A percentile compares a stretch with the other conserved stretches of the same genome.
Evolutionary conservation across 1,284 basidiomycete species (phyloP).

Genomic region (Xanthoconium separans): DNA sequence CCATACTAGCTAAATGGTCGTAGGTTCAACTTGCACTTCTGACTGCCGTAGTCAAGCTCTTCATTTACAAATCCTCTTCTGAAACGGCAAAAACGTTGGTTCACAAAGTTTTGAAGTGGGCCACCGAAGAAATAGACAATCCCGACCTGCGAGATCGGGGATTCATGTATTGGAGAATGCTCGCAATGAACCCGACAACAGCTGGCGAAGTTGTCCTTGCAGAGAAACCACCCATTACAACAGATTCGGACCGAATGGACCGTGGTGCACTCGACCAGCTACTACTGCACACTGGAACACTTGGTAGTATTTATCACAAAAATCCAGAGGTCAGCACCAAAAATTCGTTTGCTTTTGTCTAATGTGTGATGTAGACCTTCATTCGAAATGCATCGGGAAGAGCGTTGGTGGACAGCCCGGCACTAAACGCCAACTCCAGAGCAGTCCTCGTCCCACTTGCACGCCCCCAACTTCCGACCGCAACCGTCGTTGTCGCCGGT

Average conservation of each 20-base stretch:
- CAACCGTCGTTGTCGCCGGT: slow-evolving; percentile 53
- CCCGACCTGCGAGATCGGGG: slow-evolving; percentile 96
- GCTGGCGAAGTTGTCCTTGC: slow-evolving; percentile 92
- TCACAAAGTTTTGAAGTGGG: slow-evolving; percentile 94
- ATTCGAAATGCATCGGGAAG: slow-evolving; percentile 77
- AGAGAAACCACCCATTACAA: slow-evolving; percentile 96
- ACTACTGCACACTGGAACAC: slow-evolving; percentile 76
- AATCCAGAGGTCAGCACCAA: slow-evolving; percentile 73
- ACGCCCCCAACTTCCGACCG: slow-evolving; percentile 49
- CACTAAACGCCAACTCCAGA: slow-evolving; percentile 72
- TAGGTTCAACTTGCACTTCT: slow-evolving; percentile 95
- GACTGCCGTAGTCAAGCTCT: slow-evolving; percentile 95
- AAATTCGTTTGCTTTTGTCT: slow-evolving; percentile 4
- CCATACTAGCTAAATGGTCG: not conserved
- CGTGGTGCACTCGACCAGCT: slow-evolving; percentile 91
- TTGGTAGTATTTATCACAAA: slow-evolving; percentile 87
- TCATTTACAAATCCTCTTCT: slow-evolving; percentile 87
- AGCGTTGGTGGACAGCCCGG: slow-evolving; percentile 73
- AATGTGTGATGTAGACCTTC: slow-evolving; percentile 60
- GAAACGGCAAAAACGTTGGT: slow-evolving; percentile 89
- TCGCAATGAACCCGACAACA: slow-evolving; percentile 89
- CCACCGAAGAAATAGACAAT: slow-evolving; percentile 97
- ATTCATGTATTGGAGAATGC: slow-evolving; percentile 99
- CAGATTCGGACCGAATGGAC: slow-evolving; percentile 97
- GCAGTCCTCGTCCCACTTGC: slow-evolving; percentile 65